Base-by-base conservation (phyloP, 2,329 filamentous ascomycete species). In the Basipetospora chlamydospora region DNA sequence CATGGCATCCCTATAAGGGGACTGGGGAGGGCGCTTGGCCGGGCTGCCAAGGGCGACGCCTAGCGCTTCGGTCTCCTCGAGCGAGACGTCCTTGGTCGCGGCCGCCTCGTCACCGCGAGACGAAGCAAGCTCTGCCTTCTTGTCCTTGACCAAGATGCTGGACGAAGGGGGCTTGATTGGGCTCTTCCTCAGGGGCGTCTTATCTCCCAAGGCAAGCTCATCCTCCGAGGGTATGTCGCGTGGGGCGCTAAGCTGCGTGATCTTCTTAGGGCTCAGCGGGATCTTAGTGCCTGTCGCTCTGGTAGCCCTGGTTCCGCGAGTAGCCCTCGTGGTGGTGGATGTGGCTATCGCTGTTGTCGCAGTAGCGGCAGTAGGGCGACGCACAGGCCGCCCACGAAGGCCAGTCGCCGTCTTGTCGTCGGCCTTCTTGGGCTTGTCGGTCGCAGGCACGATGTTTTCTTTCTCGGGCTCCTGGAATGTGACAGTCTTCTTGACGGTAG, bases 381-480 rank as follows among this genome's bases (percentile, higher is more conserved):
- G 64, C 28, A 72, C 62, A 12, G 71, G 55, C 25, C 55, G 51
- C 38, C 52, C 50, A 28, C 54, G 49, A 26, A 68, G 51, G 18
- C 62, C 59, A 9, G 49, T 42, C 10, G 54, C 36, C 23, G 54
- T 42, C 33, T 53, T 40, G 9, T 40, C 37, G 13, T 44, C 33
- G 4, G 46, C 48, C 20, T 35, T 12, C 47, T 64, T 64, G 20
- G 48, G 43, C 39, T 55, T 59, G 16, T 51, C 3, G 18, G 37
- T 37, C 3, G 52, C 45, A 11, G 68, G 70, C 15, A 60, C 50
- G 26, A 73, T 54, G 43, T 78, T 78, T 49, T 79, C 74, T 54
- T 79, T 78, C 49, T 76, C 73, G 3, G 70, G 68, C 45, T 73
- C 70, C 48, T 76, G 64, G 50, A 78, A 78, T 40, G 68, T 74